Conservation (phyloP, 1,139 yeast genomes). For the Yamadazyma jaroonii region DNA sequence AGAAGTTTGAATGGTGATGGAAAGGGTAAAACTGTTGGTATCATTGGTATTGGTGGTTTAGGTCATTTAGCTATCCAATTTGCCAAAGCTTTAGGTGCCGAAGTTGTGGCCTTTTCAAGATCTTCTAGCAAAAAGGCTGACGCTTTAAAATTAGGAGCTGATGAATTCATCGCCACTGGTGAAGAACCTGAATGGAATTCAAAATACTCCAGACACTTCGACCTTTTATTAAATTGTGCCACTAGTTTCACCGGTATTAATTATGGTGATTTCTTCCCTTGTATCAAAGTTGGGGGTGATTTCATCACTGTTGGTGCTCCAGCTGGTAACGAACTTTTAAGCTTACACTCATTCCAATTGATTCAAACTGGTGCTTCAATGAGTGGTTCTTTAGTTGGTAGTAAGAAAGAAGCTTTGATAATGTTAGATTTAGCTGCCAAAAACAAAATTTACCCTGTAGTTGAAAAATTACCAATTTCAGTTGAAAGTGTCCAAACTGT, state of each 20-base stretch:
- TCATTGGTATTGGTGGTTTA: conserved; percentile 47
- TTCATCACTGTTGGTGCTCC: conserved; percentile 57
- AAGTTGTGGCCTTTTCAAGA: conserved; percentile 40
- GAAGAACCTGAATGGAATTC: conserved; percentile 35
- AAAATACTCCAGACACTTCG: conserved; percentile 34
- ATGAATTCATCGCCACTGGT: conserved; percentile 36
- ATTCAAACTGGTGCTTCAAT: conserved; percentile 29
- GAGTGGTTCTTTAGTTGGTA: conserved; percentile 36
- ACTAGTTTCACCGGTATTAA: conserved; percentile 36
- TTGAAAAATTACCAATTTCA: conserved; percentile 39
- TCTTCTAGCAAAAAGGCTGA: conserved; percentile 33
- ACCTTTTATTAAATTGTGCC: conserved; percentile 49
- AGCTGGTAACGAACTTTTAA: conserved; percentile 23
- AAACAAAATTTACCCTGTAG: conserved; percentile 39
- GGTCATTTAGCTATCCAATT: conserved; percentile 44
- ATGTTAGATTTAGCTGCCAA: conserved; percentile 43
- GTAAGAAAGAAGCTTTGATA: conserved; percentile 31
- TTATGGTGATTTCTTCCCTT: conserved; percentile 28
- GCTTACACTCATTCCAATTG: conserved; percentile 24
- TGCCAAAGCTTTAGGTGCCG: conserved; percentile 42
- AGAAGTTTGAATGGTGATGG: conserved; percentile 25
- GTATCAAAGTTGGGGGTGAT: conserved; percentile 38
- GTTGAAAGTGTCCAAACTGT: conserved; percentile 28
- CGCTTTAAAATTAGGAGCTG: conserved; percentile 36
- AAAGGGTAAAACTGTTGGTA: conserved; percentile 39